Conservation (phyloP, 2,329 filamentous ascomycete species). For the Dothistroma pini region DNA sequence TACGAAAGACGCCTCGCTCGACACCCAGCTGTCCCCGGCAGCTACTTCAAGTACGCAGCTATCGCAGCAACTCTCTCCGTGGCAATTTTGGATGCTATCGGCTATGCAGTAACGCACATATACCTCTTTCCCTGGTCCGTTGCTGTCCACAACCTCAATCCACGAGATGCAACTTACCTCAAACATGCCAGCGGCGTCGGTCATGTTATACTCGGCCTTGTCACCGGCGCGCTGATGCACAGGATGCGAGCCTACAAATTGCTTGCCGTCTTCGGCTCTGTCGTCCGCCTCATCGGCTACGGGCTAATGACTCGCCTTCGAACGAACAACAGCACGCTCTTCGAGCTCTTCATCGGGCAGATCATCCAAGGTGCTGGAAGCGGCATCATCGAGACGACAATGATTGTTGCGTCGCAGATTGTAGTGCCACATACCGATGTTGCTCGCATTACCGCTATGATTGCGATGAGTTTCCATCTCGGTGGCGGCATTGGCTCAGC, state of each 20-base stretch:
- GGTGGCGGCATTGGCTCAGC: conserved; percentile 42
- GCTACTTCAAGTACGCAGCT: conserved; percentile 45
- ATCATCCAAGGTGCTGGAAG: conserved; percentile 48
- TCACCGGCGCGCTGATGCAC: conserved; percentile 46
- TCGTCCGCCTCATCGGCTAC: conserved; percentile 48
- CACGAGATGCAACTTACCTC: conserved; percentile 45
- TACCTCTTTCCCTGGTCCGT: conserved; percentile 50
- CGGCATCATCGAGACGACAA: conserved; percentile 43
- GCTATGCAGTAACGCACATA: conserved; percentile 45
- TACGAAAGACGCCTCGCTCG: conserved; percentile 48
- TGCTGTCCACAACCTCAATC: conserved; percentile 42
- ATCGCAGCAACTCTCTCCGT: conserved; percentile 43
- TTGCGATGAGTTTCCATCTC: conserved; percentile 34
- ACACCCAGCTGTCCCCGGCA: conserved; percentile 46
- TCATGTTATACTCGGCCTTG: conserved; percentile 34
- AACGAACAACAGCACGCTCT: conserved; percentile 41
- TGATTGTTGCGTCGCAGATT: conserved; percentile 34
- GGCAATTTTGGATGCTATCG: conserved; percentile 43
- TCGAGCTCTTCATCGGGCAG: conserved; percentile 49
- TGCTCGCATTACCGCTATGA: conserved; percentile 48
- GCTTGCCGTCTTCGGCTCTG: conserved; percentile 41
- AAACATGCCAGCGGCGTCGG: conserved; percentile 36
- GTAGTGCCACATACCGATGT: conserved; percentile 46
- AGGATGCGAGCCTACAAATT: conserved; percentile 47
- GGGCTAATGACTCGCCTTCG: conserved; percentile 51